Conservation (phyloP, 345 rosid genomes). For the Excoecaria cochinchinensis region DNA sequence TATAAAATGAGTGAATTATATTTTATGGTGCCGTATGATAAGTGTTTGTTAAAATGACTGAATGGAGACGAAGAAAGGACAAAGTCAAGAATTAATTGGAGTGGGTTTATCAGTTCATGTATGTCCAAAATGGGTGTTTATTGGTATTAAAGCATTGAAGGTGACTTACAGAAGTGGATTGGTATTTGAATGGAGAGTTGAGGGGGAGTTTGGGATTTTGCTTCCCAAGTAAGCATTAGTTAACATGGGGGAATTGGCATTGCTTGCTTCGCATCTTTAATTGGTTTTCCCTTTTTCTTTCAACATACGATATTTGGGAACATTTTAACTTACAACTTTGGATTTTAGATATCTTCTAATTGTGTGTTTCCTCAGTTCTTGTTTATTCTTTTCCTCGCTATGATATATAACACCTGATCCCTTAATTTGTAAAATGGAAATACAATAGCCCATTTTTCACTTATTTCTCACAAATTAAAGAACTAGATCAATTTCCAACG, state of each 20-base stretch:
- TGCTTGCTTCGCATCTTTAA: not conserved
- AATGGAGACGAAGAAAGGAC: not conserved
- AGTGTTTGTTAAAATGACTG: constrained; percentile 8
- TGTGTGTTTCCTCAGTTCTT: not conserved
- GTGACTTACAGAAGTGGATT: not conserved
- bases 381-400: no score
- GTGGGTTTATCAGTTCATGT: not conserved
- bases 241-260: not conserved
- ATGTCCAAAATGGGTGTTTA: constrained; percentile 1
- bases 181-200: not conserved
- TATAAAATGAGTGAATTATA: no score
- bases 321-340: no score
- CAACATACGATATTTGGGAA: no score
- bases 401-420: no score
- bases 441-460: no score
- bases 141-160: not conserved
- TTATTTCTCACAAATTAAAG: no score
- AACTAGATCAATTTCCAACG: no score
- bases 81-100: not conserved
- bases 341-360: not conserved
- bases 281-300: no score
- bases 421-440: no score
- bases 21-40: not conserved
- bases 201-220: not conserved
- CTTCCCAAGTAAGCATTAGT: constrained; percentile 7